Evolutionary conservation across 1,284 basidiomycete genomes (phyloP), one percentile per base, ranked within the genome.

Genomic region (Stygiomarasmius scandens): DNA sequence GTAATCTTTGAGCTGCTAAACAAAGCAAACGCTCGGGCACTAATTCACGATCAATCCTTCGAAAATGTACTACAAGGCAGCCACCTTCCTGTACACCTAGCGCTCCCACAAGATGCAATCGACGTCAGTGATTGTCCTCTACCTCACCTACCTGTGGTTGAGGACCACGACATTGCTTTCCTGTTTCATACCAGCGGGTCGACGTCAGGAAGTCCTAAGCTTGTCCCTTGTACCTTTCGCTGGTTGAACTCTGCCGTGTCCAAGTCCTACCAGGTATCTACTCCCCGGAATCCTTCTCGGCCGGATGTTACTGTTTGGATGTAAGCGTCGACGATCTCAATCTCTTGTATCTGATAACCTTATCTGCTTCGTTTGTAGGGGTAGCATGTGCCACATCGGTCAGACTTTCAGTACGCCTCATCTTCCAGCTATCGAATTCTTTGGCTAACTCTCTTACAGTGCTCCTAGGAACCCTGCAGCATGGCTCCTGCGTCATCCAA

Each of bases 151-250:
- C 71, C 73, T 59, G 60, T 67, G 29, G 68, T 71, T 23, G 66
- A 68, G 49, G 66, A 71, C 52, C 74, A 77, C 52, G 79, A 84
- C 61, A 74, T 75, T 5, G 77, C 81, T 24, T 87, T 89, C 74
- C 76, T 89, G 55, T 89, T 89, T 75, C 87, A 90, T 68, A 90
- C 88, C 16, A 85, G 84, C 55, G 87, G 87, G 16, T 89, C 87
- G 41, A 90, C 89, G 19, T 89, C 87, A 36, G 87, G 87, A 52
- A 84, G 81, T 63, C 87, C 87, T 2, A 90, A 89, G 65, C 82
- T 90, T 27, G 84, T 90, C 0, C 86, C 85, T 10, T 84, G 84
- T 68, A 86, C 71, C 65, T 83, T 81, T 62, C 75, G 73, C 45
- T 90, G 88, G 87, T 59, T 90, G 34, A 73, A 80, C 55, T 69